phyloP scores from a whole-genome alignment of 495 filamentous ascomycete genomes.

The Lophium mytilinum region DNA sequence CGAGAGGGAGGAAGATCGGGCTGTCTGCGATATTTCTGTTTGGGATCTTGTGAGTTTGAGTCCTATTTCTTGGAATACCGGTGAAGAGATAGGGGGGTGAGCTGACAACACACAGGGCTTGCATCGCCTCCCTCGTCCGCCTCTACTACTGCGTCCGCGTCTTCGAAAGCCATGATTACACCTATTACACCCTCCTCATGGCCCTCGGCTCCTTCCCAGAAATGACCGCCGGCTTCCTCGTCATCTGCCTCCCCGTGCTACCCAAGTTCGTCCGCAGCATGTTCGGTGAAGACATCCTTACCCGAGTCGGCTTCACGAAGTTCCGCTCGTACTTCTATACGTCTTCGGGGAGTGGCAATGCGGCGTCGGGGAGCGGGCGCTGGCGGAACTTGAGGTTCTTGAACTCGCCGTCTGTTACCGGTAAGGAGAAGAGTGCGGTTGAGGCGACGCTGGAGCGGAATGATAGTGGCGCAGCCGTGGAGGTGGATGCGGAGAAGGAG shows the following conservation, averaged over 20 bases:
- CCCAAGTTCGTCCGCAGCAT: neutral
- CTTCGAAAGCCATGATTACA: neutral
- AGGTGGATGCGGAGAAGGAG: too few relatives aligned
- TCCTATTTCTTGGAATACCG: too few relatives aligned
- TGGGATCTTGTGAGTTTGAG: slow-evolving; percentile 4
- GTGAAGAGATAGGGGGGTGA: neutral
- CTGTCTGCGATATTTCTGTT: neutral
- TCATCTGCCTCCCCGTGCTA: neutral
- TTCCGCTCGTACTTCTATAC: too few relatives aligned
- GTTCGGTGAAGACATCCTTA: neutral
- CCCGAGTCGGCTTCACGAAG: too few relatives aligned
- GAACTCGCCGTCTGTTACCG: too few relatives aligned
- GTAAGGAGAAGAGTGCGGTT: too few relatives aligned
- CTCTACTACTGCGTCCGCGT: neutral
- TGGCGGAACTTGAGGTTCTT: too few relatives aligned
- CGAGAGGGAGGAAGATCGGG: neutral
- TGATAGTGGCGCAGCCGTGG: too few relatives aligned
- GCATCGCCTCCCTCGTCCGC: neutral
- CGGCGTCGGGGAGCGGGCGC: too few relatives aligned
- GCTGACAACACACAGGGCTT: neutral
- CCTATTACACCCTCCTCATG: neutral
- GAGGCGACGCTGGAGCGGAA: too few relatives aligned
- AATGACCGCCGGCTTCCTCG: slow-evolving; percentile 2
- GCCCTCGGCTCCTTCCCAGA: neutral
- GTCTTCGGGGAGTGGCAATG: too few relatives aligned